These are phyloP conservation scores for Aschersonia sp. DNA, from an alignment of 2,329 filamentous ascomycete species.

Conservation along the genomic window DNA sequence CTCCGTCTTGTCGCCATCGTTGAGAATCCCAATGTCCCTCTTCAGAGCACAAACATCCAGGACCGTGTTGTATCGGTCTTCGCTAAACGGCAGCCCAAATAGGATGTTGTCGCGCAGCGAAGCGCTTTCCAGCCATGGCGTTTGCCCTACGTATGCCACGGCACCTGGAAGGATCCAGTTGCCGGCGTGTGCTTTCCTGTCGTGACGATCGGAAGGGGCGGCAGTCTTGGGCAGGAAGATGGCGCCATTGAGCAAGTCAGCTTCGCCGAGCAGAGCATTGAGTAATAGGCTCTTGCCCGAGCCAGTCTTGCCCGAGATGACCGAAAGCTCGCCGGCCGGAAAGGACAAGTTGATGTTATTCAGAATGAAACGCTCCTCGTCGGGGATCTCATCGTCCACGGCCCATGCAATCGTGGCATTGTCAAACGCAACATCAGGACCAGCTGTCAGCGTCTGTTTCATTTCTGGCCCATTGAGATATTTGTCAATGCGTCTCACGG, in stretches of 20 bases:
- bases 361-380: slow-evolving; percentile 49
- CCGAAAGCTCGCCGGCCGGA: slow-evolving; percentile 52
- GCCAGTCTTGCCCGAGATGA: slow-evolving; percentile 66
- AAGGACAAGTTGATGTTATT: slow-evolving; percentile 52
- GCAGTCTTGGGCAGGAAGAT: slow-evolving; percentile 41
- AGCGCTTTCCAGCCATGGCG: slow-evolving; percentile 76
- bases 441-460: slow-evolving; percentile 34
- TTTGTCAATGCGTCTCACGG: slow-evolving; percentile 54
- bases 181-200: slow-evolving; percentile 43
- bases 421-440: slow-evolving; percentile 49
- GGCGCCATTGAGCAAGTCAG: slow-evolving; percentile 50
- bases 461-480: slow-evolving; percentile 58
- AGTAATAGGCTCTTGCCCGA: slow-evolving; percentile 66
- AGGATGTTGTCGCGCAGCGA: slow-evolving; percentile 66
- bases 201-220: slow-evolving; percentile 38
- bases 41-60: slow-evolving; percentile 58
- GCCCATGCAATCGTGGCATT: slow-evolving; percentile 63
- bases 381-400: slow-evolving; percentile 42
- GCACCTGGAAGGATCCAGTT: slow-evolving; percentile 59
- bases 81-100: slow-evolving; percentile 58
- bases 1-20: slow-evolving; percentile 65
- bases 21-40: slow-evolving; percentile 63
- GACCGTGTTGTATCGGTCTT: slow-evolving; percentile 56
- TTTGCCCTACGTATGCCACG: slow-evolving; percentile 65
- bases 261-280: slow-evolving; percentile 60